Percentiles rank a stretch among this genome's conserved stretches.
Evolutionary conservation across 2,329 filamentous ascomycete species (phyloP).

Genomic region (Sarocladiaceae sp.): DNA sequence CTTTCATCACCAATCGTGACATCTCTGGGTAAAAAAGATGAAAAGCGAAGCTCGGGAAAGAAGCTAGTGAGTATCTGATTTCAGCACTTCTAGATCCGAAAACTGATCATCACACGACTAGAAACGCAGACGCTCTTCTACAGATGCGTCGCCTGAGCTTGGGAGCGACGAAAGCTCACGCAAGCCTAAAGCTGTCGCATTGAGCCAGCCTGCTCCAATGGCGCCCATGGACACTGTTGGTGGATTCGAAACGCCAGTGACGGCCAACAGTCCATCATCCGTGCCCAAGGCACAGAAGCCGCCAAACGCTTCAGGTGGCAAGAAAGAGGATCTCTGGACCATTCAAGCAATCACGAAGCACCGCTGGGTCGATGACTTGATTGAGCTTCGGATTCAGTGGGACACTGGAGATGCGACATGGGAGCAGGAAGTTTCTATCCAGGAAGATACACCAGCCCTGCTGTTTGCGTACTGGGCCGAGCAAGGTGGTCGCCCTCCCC

Average conservation of each 20-base stretch:
- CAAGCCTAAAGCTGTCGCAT: too few species aligned
- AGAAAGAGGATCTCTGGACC: not conserved
- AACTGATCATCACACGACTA: not conserved
- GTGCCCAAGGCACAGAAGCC: not conserved
- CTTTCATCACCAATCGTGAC: not conserved
- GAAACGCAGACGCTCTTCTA: not conserved
- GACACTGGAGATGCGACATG: slow-evolving; percentile 24
- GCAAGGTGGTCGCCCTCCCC: slow-evolving; percentile 25
- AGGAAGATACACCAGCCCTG: slow-evolving; percentile 24
- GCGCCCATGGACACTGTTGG: not conserved
- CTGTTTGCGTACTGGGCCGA: slow-evolving; percentile 29
- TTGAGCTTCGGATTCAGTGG: slow-evolving; percentile 29
- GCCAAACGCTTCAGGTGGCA: not conserved
- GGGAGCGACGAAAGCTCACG: not conserved
- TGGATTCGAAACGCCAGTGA: too few species aligned
- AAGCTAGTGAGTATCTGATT: not conserved
- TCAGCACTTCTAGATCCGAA: too few species aligned
- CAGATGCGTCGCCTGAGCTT: not conserved
- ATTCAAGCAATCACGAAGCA: slow-evolving; percentile 13
- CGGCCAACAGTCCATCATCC: too few species aligned
- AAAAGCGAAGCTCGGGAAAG: not conserved
- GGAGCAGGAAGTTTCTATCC: slow-evolving; percentile 29
- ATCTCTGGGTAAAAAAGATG: not conserved
- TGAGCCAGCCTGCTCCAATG: too few species aligned
- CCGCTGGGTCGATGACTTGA: slow-evolving; percentile 23